Evolutionary conservation across 805 yeast species (phyloP), one percentile per base, ranked within the genome.

Genomic region (Wickerhamiella allomyrinae): DNA sequence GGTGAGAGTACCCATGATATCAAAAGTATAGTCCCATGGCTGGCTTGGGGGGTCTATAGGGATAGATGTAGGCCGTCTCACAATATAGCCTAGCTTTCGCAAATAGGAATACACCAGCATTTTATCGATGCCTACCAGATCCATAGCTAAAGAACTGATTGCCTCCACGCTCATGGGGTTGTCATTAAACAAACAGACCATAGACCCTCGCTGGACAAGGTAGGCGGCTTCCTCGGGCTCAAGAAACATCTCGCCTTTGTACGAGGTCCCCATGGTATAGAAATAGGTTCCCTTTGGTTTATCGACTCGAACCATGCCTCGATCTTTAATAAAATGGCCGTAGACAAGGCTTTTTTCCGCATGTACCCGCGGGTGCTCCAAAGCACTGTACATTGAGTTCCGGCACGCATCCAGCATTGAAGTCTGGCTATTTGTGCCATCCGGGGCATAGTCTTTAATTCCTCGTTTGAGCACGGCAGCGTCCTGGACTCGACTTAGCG

Each of bases 361-460:
- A 22, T 62, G 63, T 27, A 44, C 46, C 13, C 67, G 47, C 5
- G 58, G 63, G 3, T 57, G 59, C 2, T 45, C 34, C 20, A 86
- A 61, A 0, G 93, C 87, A 3, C 65, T 62, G 54, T 73, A 84
- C 94, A 87, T 86, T 22, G 79, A 76, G 23, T 70, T 60, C 41
- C 82, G 64, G 9, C 89, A 74, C 20, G 65, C 65, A 9, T 63
- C 60, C 4, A 87, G 64, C 14, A 63, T 57, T 3, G 55, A 45
- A 4, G 52, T 56, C 56, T 82, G 91, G 5, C 64, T 55, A 5
- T 53, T 50, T 0, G 86, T 77, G 0, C 83, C 85, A 55, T 79
- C 89, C 0, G 93, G 94, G 46, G 77, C 94, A 49, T 76, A 81
- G 49, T 83, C 94, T 56, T 87, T 87, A 44, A 76, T 86, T 2